phyloP scores from a whole-genome alignment of 352 stramenopile genomes.

The Pythium scleroteichum region DNA sequence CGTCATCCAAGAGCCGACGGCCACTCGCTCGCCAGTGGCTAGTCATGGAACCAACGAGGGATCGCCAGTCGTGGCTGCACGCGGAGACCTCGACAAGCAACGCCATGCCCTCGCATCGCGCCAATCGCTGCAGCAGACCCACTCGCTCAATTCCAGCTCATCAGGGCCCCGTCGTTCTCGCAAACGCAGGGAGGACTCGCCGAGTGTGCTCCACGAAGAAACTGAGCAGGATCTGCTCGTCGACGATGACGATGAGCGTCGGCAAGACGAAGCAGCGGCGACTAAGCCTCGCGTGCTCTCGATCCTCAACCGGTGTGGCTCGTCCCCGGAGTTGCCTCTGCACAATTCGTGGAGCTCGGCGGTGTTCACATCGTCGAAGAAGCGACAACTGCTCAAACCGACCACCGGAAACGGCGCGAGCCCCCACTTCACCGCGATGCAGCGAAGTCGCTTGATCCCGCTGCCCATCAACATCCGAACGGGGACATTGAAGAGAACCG shows the following conservation, averaged over 20 bases:
- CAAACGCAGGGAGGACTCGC: conserved; percentile 1
- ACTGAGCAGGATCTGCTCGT: conserved; percentile 24
- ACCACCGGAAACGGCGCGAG: conserved; percentile 30
- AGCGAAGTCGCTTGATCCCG: conserved; percentile 60
- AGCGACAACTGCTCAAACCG: conserved; percentile 41
- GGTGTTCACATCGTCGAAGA: conserved; percentile 75
- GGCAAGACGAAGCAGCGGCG: background rate
- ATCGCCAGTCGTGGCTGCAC: conserved; percentile 1
- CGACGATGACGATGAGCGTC: conserved; percentile 4
- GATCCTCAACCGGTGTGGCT: conserved; percentile 63
- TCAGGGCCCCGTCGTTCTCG: conserved; percentile 14
- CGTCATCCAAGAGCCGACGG: conserved; percentile 57
- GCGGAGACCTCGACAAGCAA: conserved; percentile 21
- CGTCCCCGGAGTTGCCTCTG: conserved; percentile 58
- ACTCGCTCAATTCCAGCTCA: conserved; percentile 27
- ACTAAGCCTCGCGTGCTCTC: conserved; percentile 22
- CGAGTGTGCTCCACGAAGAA: conserved; percentile 20
- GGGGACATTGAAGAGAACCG: conserved; percentile 29
- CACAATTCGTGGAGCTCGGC: conserved; percentile 47
- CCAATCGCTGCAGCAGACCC: conserved; percentile 8
- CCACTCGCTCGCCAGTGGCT: conserved; percentile 18
- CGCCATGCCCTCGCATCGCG: conserved; percentile 21
- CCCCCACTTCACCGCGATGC: conserved; percentile 42
- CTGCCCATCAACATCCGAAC: conserved; percentile 54
- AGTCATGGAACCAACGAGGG: background rate